Conservation (phyloP, 2,329 filamentous ascomycete genomes). For the Colletotrichum sp. region DNA sequence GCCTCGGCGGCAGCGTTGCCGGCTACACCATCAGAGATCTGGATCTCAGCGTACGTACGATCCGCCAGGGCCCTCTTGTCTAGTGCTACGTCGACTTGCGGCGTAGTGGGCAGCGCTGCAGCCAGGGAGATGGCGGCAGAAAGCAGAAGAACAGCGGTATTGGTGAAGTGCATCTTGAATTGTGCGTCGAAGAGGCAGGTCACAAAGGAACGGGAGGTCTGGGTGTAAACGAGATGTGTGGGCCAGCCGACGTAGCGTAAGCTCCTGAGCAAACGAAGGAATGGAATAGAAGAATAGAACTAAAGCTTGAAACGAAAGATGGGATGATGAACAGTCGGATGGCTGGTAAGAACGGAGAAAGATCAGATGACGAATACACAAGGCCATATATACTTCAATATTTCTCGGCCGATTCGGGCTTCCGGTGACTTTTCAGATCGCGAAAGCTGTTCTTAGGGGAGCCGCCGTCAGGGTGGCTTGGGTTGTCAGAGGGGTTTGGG, state of each 20-base stretch:
- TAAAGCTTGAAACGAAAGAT: not conserved
- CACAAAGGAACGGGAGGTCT: not conserved
- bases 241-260: not conserved
- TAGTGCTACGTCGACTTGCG: not conserved
- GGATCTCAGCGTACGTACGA: conserved; percentile 30
- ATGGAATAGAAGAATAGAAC: not conserved
- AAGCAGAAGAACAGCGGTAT: not conserved
- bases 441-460: not conserved
- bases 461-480: not conserved
- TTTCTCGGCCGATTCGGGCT: accelerated
- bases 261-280: not conserved
- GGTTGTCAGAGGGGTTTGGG: not conserved
- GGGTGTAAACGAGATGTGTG: not conserved
- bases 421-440: not conserved
- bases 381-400: not conserved
- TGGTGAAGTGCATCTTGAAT: not conserved
- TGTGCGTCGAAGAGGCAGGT: not conserved
- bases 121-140: not conserved
- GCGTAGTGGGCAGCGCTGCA: not conserved
- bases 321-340: not conserved
- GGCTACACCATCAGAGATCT: conserved; percentile 53
- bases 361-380: not conserved
- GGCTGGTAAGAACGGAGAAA: not conserved
- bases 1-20: conserved; percentile 60
- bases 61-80: not conserved